Evolutionary conservation across 1,284 basidiomycete genomes (phyloP).

Genomic region (Leccinum insigne): DNA sequence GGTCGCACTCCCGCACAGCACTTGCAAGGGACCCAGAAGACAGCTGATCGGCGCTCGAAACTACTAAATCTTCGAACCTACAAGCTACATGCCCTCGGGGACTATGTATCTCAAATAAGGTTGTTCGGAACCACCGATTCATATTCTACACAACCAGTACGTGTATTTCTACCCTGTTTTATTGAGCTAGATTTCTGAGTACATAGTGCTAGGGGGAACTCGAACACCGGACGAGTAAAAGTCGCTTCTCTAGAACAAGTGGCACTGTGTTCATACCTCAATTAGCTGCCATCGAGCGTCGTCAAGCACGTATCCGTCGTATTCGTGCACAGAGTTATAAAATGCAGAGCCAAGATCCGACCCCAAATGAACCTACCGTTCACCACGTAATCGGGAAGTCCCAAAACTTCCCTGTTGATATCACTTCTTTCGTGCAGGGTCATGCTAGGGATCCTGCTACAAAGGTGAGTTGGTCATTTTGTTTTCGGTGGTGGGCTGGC

Average conservation of each 20-base stretch:
- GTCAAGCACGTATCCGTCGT: background rate
- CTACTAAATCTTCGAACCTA: background rate
- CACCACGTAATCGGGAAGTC: background rate
- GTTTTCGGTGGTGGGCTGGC: background rate
- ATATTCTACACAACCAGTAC: background rate
- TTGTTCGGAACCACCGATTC: background rate
- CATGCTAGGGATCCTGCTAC: background rate
- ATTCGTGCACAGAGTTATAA: background rate
- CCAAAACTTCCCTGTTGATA: background rate
- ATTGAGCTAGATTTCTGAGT: background rate
- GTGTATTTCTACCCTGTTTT: background rate
- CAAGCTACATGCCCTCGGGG: background rate
- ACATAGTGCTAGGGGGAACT: background rate
- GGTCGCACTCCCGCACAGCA: background rate
- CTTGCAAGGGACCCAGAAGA: background rate
- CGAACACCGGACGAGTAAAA: background rate
- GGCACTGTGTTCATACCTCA: background rate
- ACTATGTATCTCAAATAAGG: background rate
- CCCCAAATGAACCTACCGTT: background rate
- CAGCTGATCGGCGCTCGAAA: background rate
- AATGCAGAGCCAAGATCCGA: background rate
- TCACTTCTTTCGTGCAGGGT: background rate
- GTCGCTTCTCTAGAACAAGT: background rate
- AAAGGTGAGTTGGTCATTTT: background rate
- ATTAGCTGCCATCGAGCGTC: background rate